phyloP scores from a whole-genome alignment of 2,329 filamentous ascomycete genomes.

The Trichoderma sp. region DNA sequence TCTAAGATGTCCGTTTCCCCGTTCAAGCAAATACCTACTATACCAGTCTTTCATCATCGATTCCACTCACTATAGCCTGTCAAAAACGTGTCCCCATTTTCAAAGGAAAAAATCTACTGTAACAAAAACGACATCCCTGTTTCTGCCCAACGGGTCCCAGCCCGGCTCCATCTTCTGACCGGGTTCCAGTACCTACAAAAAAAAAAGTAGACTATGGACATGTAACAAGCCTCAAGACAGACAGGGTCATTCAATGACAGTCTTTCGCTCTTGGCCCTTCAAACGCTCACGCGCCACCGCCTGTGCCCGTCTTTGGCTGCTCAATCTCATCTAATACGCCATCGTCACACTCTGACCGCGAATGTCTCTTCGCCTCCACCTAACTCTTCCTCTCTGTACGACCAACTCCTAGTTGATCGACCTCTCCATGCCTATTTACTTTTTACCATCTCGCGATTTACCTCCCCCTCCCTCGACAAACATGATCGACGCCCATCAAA shows the following conservation, averaged over 20 bases:
- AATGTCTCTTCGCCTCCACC: too few relatives aligned
- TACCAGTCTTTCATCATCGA: not conserved
- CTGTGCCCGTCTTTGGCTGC: conserved; percentile 15
- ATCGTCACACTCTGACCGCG: not conserved
- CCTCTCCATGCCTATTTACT: not conserved
- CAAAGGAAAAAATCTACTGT: not conserved
- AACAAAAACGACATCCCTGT: not conserved
- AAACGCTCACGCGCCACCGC: conserved; percentile 21
- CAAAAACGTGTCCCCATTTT: not conserved
- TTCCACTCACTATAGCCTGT: not conserved
- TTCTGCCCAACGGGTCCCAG: conserved; percentile 25
- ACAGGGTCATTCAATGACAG: not conserved
- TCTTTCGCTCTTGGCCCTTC: conserved; percentile 6
- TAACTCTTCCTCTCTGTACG: not conserved
- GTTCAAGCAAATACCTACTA: not conserved
- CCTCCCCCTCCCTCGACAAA: not conserved
- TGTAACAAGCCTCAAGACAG: not conserved
- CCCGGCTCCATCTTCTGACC: not conserved
- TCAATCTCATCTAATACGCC: not conserved
- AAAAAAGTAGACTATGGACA: not conserved
- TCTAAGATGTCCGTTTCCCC: not conserved
- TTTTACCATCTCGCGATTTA: not conserved
- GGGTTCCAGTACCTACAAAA: not conserved
- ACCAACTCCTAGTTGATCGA: not conserved
- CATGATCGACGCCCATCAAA: not conserved